phyloP scores from a whole-genome alignment of 352 stramenopile genomes.

The Globisporangium acanthophoron region DNA sequence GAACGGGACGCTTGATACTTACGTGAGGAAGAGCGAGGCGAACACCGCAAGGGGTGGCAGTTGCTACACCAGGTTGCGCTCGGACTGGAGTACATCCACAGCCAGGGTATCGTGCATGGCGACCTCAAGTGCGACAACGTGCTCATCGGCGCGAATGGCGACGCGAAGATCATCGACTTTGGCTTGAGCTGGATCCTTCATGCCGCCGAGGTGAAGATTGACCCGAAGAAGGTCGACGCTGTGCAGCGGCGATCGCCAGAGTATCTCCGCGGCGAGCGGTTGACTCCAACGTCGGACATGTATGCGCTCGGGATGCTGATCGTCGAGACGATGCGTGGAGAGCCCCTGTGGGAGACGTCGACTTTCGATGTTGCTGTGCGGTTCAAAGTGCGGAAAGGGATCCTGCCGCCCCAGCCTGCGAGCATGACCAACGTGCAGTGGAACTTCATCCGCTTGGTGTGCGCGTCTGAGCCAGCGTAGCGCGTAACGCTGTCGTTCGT shows the following conservation, averaged over 20 bases:
- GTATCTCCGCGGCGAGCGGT: not conserved
- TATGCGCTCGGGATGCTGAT: slow-evolving; percentile 23
- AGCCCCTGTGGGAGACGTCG: slow-evolving; percentile 7
- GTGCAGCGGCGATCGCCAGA: slow-evolving; percentile 16
- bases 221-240: not conserved
- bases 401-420: not conserved
- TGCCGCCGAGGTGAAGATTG: not conserved
- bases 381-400: slow-evolving; percentile 2
- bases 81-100: slow-evolving; percentile 30
- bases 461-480: slow-evolving; percentile 1
- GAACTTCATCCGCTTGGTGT: slow-evolving; percentile 17
- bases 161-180: slow-evolving; percentile 23
- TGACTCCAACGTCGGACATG: slow-evolving; percentile 15
- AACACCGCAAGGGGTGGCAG: not conserved
- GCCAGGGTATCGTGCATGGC: slow-evolving; percentile 1
- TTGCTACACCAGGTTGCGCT: slow-evolving; percentile 11
- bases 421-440: slow-evolving; percentile 4
- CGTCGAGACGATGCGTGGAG: slow-evolving; percentile 12
- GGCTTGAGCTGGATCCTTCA: slow-evolving; percentile 12
- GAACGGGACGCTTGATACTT: slow-evolving; percentile 1
- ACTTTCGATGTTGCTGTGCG: slow-evolving; percentile 1
- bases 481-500: slow-evolving; percentile 6
- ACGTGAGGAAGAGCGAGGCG: not conserved
- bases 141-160: slow-evolving; percentile 33
- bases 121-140: slow-evolving; percentile 14